Conservation (phyloP, 164 flowering plant genomes). For the Magnolia sinica region DNA sequence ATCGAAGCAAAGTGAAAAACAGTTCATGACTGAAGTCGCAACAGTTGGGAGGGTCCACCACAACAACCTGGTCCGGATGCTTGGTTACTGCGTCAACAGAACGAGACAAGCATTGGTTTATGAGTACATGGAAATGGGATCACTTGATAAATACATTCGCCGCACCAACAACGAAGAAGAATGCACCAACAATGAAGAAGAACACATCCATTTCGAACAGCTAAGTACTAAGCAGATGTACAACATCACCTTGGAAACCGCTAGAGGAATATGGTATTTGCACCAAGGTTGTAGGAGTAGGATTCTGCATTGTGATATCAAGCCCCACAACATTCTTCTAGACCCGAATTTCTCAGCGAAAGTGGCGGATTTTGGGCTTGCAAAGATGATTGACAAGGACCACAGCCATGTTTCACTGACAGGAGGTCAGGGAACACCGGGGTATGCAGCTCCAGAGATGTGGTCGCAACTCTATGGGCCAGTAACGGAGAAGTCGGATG, state of each 20-base stretch:
- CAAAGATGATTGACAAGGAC: slow-evolving; percentile 5
- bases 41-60: slow-evolving; percentile 4
- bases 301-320: slow-evolving; percentile 26
- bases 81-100: slow-evolving; percentile 1
- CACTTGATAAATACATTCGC: slow-evolving; percentile 10
- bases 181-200: not conserved
- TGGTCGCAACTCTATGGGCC: slow-evolving; percentile 14
- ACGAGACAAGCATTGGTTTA: not conserved
- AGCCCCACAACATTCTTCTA: slow-evolving; percentile 24
- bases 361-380: slow-evolving; percentile 25
- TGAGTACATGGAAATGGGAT: slow-evolving; percentile 13
- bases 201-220: not conserved
- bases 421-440: slow-evolving; percentile 12
- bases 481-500: slow-evolving; percentile 5
- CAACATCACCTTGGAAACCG: slow-evolving; percentile 10
- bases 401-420: slow-evolving; percentile 11
- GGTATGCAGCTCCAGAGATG: slow-evolving; percentile 15
- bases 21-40: slow-evolving; percentile 10
- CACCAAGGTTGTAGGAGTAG: slow-evolving; percentile 10
- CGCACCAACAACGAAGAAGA: not conserved
- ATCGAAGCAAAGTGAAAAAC: slow-evolving; percentile 3
- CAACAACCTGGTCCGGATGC: not conserved
- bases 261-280: slow-evolving; percentile 7
- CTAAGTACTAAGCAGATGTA: slow-evolving; percentile 3
- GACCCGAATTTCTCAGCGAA: slow-evolving; percentile 19